Conservation (phyloP, 1,284 basidiomycete genomes). For the Mycena citricolor region DNA sequence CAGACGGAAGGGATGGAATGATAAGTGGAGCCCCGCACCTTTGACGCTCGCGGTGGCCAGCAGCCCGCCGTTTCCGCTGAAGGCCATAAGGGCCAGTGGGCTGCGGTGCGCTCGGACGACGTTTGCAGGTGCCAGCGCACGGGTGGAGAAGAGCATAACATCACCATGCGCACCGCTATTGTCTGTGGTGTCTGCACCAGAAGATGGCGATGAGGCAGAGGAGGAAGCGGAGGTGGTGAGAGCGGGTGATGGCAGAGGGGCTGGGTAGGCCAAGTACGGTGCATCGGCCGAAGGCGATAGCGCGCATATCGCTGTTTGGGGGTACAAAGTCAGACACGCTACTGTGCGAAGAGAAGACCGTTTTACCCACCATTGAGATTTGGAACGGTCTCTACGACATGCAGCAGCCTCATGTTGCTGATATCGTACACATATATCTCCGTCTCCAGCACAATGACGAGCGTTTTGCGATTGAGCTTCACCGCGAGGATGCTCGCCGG, state of each 20-base stretch:
- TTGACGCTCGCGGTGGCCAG: constrained; percentile 95
- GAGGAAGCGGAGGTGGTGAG: constrained; percentile 42
- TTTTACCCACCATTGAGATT: constrained; percentile 84
- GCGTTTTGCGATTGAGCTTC: constrained; percentile 94
- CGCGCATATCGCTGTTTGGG: constrained; percentile 80
- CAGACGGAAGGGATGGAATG: not conserved
- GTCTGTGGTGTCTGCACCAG: constrained; percentile 31
- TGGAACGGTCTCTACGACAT: constrained; percentile 95
- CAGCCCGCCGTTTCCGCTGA: constrained; percentile 87
- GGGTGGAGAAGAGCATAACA: constrained; percentile 91
- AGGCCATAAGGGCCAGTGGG: constrained; percentile 83
- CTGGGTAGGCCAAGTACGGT: constrained; percentile 95
- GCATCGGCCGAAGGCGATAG: constrained; percentile 95
- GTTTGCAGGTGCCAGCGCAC: constrained; percentile 88
- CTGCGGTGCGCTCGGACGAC: constrained; percentile 98
- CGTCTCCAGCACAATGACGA: constrained; percentile 92
- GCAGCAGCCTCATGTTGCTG: constrained; percentile 95
- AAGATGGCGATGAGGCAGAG: constrained; percentile 33
- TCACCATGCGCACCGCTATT: constrained; percentile 60
- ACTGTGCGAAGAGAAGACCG: constrained; percentile 4
- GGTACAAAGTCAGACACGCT: not conserved
- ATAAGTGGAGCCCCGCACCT: constrained; percentile 53
- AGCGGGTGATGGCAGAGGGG: constrained; percentile 84
- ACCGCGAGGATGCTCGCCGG: constrained; percentile 95
- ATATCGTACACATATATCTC: constrained; percentile 99